These are phyloP conservation scores for Ensete ventricosum DNA, from an alignment of 176 grass and related monocot species.

Conservation along the genomic window DNA sequence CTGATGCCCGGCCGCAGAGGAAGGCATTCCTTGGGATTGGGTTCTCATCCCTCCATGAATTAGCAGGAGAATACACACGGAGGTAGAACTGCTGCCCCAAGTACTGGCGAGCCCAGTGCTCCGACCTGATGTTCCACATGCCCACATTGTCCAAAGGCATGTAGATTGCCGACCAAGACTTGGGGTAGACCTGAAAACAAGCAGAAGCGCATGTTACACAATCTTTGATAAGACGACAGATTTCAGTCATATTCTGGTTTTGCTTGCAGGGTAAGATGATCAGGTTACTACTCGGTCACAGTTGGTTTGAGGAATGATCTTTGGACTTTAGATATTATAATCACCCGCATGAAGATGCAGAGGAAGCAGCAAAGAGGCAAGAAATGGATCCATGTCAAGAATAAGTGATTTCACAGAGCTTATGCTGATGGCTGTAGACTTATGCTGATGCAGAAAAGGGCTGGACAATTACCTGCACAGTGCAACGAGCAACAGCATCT, in stretches of 20 bases:
- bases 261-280: too few relatives aligned
- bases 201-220: not conserved
- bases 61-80: constrained; percentile 10
- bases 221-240: not conserved
- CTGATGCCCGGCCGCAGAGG: constrained; percentile 5
- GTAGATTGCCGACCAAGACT: constrained; percentile 18
- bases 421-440: too few relatives aligned
- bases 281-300: too few relatives aligned
- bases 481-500: constrained; percentile 8
- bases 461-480: constrained; percentile 2
- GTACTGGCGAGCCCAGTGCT: constrained; percentile 14
- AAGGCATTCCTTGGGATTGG: constrained; percentile 10
- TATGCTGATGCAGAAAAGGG: too few relatives aligned
- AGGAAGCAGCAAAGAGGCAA: too few relatives aligned
- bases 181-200: constrained; percentile 5
- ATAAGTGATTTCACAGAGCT: too few relatives aligned
- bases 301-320: too few relatives aligned
- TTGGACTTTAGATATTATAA: too few relatives aligned
- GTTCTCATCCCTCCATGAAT: constrained; percentile 15
- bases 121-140: constrained; percentile 14
- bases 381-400: too few relatives aligned
- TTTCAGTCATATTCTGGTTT: not conserved
- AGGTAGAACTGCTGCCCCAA: constrained; percentile 13
- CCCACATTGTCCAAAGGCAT: constrained; percentile 16
- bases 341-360: too few relatives aligned